A percentile compares a stretch with the other conserved stretches of the same genome.
phyloP scores from a whole-genome alignment of 345 rosid species.

The Passiflora organensis region DNA sequence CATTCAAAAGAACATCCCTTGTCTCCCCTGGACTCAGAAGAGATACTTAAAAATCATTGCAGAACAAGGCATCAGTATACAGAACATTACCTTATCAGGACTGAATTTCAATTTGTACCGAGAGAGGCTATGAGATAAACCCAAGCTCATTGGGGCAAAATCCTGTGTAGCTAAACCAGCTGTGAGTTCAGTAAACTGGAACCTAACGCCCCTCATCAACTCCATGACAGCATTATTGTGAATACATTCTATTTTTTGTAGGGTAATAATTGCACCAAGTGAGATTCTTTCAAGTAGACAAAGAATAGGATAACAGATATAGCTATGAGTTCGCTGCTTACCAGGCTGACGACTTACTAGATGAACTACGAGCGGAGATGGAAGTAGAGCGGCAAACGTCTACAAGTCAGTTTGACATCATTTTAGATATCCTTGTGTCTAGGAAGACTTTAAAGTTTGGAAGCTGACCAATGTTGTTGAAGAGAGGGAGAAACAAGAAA shows the following conservation, averaged over 20 bases:
- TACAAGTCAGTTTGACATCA: background rate
- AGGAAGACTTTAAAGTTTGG: background rate
- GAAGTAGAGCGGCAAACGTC: background rate
- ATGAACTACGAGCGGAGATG: background rate
- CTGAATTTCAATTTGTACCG: constrained; percentile 89
- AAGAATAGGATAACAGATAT: too few species aligned
- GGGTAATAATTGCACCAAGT: too few species aligned
- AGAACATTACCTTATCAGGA: constrained; percentile 68
- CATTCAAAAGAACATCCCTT: too few species aligned
- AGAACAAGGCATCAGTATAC: background rate
- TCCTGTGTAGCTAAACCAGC: constrained; percentile 72
- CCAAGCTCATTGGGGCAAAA: constrained; percentile 92
- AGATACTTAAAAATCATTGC: too few species aligned
- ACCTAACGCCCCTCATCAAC: constrained; percentile 77
- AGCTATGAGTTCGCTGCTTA: too few species aligned
- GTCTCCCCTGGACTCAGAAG: too few species aligned
- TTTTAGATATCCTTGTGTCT: background rate
- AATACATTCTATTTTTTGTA: constrained; percentile 86
- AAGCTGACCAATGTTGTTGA: background rate
- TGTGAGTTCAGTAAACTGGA: constrained; percentile 80
- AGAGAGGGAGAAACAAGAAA: too few species aligned
- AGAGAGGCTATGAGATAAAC: constrained; percentile 87
- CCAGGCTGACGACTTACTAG: constrained; percentile 12
- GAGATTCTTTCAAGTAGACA: too few species aligned
- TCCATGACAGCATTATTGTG: constrained; percentile 91